These are phyloP conservation scores for Cladochytrium replicatum DNA, from an alignment of 192 early-diverging fungal genomes.

Conservation along the genomic window DNA sequence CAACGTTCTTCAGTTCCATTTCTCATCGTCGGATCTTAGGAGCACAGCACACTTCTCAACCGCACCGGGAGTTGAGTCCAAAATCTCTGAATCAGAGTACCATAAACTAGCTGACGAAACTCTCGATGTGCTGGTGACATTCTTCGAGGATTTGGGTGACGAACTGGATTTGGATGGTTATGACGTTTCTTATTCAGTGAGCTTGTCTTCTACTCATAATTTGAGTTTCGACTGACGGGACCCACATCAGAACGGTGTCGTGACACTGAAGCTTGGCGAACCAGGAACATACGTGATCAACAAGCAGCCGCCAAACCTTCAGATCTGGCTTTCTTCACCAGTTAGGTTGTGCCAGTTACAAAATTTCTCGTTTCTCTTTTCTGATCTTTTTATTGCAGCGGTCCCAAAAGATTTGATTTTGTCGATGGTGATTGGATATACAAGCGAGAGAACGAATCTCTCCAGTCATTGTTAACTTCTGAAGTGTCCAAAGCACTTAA, in stretches of 20 bases:
- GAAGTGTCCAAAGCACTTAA: conserved; percentile 65
- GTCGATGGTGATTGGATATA: conserved; percentile 66
- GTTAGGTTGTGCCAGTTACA: conserved; percentile 14
- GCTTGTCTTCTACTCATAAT: conserved; percentile 9
- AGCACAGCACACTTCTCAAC: too few relatives aligned
- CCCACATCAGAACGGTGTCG: conserved; percentile 56
- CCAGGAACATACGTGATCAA: conserved; percentile 91
- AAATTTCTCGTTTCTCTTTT: neutral
- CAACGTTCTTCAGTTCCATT: too few relatives aligned
- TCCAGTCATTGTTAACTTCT: conserved; percentile 55
- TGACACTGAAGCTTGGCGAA: conserved; percentile 71
- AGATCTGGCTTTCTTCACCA: conserved; percentile 97
- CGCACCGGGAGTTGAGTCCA: too few relatives aligned
- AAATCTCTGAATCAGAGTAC: too few relatives aligned
- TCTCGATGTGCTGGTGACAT: conserved; percentile 58
- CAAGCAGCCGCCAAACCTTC: conserved; percentile 96
- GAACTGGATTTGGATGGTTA: conserved; percentile 51
- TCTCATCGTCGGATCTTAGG: too few relatives aligned
- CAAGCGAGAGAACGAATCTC: conserved; percentile 52
- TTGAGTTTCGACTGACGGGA: neutral
- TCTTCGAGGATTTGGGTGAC: conserved; percentile 71
- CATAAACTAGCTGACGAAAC: too few relatives aligned
- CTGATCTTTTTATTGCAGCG: too few relatives aligned
- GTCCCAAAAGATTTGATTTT: conserved; percentile 80
- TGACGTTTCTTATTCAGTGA: conserved; percentile 74